Base-by-base conservation (phyloP, 1,284 basidiomycete species). In the Austropuccinia psidii region DNA sequence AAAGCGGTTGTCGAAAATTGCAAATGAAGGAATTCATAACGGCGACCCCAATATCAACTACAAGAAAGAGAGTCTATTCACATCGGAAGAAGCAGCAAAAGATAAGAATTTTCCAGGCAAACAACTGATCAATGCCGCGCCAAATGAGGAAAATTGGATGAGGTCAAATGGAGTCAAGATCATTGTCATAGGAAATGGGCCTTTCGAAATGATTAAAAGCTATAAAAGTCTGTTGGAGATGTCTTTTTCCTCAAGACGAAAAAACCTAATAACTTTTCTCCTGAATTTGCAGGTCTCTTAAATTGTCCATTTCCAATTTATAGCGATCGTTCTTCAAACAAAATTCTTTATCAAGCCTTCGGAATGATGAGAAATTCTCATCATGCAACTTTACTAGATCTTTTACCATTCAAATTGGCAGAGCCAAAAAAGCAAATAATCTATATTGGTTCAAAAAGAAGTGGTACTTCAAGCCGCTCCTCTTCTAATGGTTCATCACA, bases 291-390 rank as follows among this genome's bases (percentile, higher is more conserved):
- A 69, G 66, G 37, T 41, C 43, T 69, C 35, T 69, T 55, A 41
- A 45, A 69, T 24, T 69, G 66, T 29, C 66, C 66, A 8, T 69
- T 69, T 43, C 66, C 66, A 15, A 69, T 69, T 21, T 69, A 69
- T 31, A 55, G 52, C 19, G 66, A 69, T 33, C 33, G 43, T 19
- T 55, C 50, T 21, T 7, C 5, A 29, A 5, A 55, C 15, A 24
- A 55, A 29, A 24, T 31, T 7, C 54, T 55, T 24, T 55, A 29
- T 55, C 27, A 55, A 29, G 19, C 54, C 6, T 55, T 55, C 27
- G 54, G 54, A 33, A 31, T 55, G 54, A 5, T 21, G 27, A n/a
- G n/a, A n/a, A n/a, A n/a, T n/a, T n/a, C n/a, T n/a, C n/a, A n/a
- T n/a, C n/a, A n/a, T n/a, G n/a, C n/a, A n/a, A n/a, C n/a, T n/a